phyloP scores from a whole-genome alignment of 768 basidiomycete species.

The Tubosaeta sp. region DNA sequence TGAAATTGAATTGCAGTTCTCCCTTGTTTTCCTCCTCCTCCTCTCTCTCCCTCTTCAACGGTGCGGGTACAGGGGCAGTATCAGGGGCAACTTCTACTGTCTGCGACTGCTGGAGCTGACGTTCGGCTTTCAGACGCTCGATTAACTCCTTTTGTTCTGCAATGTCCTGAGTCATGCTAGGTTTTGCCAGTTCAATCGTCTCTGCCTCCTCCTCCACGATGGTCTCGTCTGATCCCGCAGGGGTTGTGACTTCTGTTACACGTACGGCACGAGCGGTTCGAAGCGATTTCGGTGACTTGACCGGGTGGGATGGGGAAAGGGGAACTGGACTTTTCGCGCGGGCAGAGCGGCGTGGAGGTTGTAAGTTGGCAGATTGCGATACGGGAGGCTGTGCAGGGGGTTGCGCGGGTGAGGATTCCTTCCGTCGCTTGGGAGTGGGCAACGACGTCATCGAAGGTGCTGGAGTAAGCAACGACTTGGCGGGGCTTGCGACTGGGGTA shows the following conservation, averaged over 20 bases:
- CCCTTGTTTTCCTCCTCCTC: conserved; percentile 38
- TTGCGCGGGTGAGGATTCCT: conserved; percentile 49
- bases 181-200: conserved; percentile 52
- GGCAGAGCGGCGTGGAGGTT: conserved; percentile 41
- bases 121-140: conserved; percentile 61
- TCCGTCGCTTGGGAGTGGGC: conserved; percentile 59
- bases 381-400: conserved; percentile 11
- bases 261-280: conserved; percentile 22
- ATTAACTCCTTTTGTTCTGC: conserved; percentile 77
- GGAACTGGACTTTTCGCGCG: conserved; percentile 43
- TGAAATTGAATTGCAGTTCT: conserved; percentile 57
- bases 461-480: conserved; percentile 30
- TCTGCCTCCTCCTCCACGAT: conserved; percentile 64
- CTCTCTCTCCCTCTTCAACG: conserved; percentile 50
- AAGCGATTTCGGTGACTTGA: conserved; percentile 33
- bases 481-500: conserved; percentile 18
- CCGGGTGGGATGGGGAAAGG: conserved; percentile 19
- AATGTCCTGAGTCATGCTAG: conserved; percentile 68
- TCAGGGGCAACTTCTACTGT: conserved; percentile 14
- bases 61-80: conserved; percentile 25
- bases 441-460: conserved; percentile 36
- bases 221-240: conserved; percentile 58
- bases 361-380: conserved; percentile 24
- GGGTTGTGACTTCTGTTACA: conserved; percentile 36
- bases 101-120: conserved; percentile 35